A percentile compares a stretch with the other conserved stretches of the same genome.
Evolutionary conservation across 1,284 basidiomycete genomes (phyloP).

Genomic region (Tylopilus sp.): DNA sequence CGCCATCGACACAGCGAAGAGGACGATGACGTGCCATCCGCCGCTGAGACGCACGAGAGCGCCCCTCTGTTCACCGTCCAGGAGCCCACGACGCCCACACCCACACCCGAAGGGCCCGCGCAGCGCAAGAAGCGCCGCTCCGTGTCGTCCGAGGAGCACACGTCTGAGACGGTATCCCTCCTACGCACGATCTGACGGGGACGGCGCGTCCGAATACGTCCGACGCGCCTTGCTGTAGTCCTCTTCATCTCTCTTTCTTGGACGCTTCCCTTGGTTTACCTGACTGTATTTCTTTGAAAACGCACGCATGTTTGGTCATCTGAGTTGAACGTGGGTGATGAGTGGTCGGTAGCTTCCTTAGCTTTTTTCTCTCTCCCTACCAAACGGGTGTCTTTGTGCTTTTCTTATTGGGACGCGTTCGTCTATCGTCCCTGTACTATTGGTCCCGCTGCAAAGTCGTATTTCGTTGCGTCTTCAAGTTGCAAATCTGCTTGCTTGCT

Average conservation of each 20-base stretch:
- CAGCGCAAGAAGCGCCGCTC: conserved; percentile 19
- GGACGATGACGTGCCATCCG: background rate
- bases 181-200: background rate
- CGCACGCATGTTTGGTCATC: background rate
- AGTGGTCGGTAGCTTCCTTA: conserved; percentile 1
- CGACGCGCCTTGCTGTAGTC: background rate
- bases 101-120: conserved; percentile 4
- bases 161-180: background rate
- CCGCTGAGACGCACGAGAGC: background rate
- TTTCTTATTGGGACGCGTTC: background rate
- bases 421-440: background rate
- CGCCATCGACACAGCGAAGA: conserved; percentile 13
- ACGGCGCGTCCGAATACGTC: background rate
- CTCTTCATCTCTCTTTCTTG: background rate
- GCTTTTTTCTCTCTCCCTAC: background rate
- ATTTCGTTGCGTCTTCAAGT: background rate
- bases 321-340: background rate
- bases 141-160: background rate
- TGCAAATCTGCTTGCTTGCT: background rate
- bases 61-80: background rate
- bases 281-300: background rate
- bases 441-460: background rate
- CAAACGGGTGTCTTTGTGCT: background rate
- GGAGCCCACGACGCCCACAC: conserved; percentile 2
- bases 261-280: background rate